Conservation (phyloP, 2,329 filamentous ascomycete genomes). For the Trichophyton mentagrophytes region DNA sequence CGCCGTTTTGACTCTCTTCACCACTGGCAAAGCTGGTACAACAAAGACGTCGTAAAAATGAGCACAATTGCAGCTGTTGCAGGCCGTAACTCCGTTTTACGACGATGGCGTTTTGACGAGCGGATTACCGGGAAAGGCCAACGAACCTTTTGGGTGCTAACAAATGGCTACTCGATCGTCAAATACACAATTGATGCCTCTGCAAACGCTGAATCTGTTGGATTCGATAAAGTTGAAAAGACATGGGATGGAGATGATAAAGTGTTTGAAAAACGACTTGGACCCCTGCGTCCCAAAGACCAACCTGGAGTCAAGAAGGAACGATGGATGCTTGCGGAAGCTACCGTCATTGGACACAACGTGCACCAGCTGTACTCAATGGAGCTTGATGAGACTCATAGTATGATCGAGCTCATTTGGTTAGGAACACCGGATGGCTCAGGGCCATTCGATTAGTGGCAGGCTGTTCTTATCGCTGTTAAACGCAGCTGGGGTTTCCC, state of each 20-base stretch:
- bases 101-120: conserved; percentile 34
- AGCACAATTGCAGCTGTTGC: conserved; percentile 29
- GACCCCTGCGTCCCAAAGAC: conserved; percentile 28
- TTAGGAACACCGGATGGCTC: conserved; percentile 14
- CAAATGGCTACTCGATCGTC: conserved; percentile 33
- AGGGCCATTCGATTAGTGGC: not conserved
- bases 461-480: not conserved
- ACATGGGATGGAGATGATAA: conserved; percentile 33
- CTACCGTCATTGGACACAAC: conserved; percentile 30
- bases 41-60: conserved; percentile 35
- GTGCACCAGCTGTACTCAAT: conserved; percentile 33
- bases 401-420: conserved; percentile 34
- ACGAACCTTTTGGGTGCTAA: conserved; percentile 33
- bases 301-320: conserved; percentile 31
- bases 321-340: conserved; percentile 29
- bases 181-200: conserved; percentile 29
- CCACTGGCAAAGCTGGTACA: conserved; percentile 35
- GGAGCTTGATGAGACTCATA: conserved; percentile 30
- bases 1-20: conserved; percentile 33
- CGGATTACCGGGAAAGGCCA: conserved; percentile 24
- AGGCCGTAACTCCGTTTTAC: conserved; percentile 31
- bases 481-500: not conserved
- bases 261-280: conserved; percentile 29
- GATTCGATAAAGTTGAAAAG: conserved; percentile 33
- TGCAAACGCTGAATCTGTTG: conserved; percentile 28